Evolutionary conservation across 2,329 filamentous ascomycete genomes (phyloP), one percentile per base, ranked within the genome.

Genomic region (Fusarium continuum): DNA sequence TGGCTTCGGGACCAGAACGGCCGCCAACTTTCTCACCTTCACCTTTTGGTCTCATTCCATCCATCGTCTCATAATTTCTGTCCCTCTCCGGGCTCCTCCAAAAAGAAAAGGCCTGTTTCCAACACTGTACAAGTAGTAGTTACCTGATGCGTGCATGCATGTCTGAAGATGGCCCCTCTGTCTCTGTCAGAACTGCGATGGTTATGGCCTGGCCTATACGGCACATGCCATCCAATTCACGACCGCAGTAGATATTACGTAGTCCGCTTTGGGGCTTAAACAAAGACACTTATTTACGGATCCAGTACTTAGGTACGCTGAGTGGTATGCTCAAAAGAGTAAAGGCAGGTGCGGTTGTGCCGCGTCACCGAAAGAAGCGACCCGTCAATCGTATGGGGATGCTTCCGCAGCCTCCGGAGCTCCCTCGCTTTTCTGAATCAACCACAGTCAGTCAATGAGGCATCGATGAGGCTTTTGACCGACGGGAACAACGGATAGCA

Each of bases 311-410:
- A n/a, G n/a, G n/a, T n/a, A n/a, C n/a, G n/a, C 31, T 55, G 19
- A 34, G 16, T 28, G 19, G 40, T 8, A 28, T 5, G 17, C 54
- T 53, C 19, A 14, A 60, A 59, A 44, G 40, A 43, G 56, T 59
- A 46, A 59, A 46, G 55, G 10, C 19, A 19, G 20, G 23, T 50
- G 28, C 9, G 46, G 44, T 47, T 59, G 55, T 41, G 60, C 60
- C 60, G 60, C 60, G 60, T 64, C 60, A 64, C 60, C 60, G 43
- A 64, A 26, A 63, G 43, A 51, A 62, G 53, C 32, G 32, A 48
- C 35, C 55, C 49, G 28, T 38, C 31, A 47, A 61, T 45, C 38
- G 34, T 45, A 60, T 38, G 55, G 57, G 49, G 55, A 22, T 39
- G 41, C 36, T 61, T n/a, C 57, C 57, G 57, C 28, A 55, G 39